A percentile compares a stretch with the other conserved stretches of the same genome.
These are phyloP conservation scores for Nepenthes gracilis DNA, from an alignment of 148 eudicot genomes.

Conservation along the genomic window DNA sequence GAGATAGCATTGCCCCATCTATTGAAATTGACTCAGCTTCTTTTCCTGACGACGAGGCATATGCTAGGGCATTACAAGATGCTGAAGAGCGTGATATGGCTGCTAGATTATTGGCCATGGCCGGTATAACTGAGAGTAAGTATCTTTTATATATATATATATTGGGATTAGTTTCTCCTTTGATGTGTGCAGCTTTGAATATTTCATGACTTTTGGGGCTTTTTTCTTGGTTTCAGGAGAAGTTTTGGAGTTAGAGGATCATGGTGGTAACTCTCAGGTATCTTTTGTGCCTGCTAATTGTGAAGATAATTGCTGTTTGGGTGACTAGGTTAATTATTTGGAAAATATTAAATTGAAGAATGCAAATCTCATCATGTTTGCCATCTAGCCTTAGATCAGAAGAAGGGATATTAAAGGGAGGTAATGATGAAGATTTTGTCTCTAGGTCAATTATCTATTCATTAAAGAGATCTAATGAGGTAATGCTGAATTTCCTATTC, in stretches of 20 bases:
- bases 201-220: background rate
- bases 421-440: too few species aligned
- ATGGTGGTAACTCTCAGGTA: slow-evolving; percentile 65
- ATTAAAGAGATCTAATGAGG: too few species aligned
- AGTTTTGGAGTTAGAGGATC: slow-evolving; percentile 47
- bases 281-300: background rate
- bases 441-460: too few species aligned
- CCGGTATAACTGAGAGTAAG: slow-evolving; percentile 78
- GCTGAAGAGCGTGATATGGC: slow-evolving; percentile 95
- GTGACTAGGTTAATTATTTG: background rate
- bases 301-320: background rate
- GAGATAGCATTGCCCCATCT: slow-evolving; percentile 21
- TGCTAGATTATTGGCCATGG: slow-evolving; percentile 70
- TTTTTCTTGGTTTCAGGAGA: slow-evolving; percentile 29
- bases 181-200: background rate
- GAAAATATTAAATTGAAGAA: background rate
- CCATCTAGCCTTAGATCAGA: too few species aligned
- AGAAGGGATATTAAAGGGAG: too few species aligned
- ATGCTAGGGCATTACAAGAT: slow-evolving; percentile 95
- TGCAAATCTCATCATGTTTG: too few species aligned
- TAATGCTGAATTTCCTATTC: too few species aligned
- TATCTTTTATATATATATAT: slow-evolving; percentile 1
- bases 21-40: slow-evolving; percentile 59
- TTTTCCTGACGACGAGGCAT: slow-evolving; percentile 82
- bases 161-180: background rate